These are phyloP conservation scores for Pisolithus tinctorius DNA, from an alignment of 768 basidiomycete species.

Conservation along the genomic window DNA sequence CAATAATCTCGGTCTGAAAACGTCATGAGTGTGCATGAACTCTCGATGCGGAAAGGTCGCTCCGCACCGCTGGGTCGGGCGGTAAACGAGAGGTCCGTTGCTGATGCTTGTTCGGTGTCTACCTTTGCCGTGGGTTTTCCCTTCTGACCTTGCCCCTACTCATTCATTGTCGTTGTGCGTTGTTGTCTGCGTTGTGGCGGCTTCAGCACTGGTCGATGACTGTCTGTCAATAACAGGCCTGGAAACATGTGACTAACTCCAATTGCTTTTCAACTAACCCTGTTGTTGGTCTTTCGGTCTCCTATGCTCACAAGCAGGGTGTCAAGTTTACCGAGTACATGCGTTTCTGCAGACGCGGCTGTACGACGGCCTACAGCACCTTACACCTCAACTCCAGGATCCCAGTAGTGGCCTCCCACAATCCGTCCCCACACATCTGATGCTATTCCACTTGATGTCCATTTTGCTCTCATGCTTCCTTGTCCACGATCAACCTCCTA, in stretches of 20 bases:
- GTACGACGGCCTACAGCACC: conserved; percentile 50
- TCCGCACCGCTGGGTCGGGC: conserved; percentile 14
- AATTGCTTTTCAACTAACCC: conserved; percentile 13
- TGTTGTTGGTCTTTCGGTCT: conserved; percentile 6
- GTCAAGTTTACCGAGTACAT: conserved; percentile 17
- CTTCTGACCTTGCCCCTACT: conserved; percentile 20
- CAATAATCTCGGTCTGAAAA: conserved; percentile 59
- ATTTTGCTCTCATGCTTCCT: conserved; percentile 10
- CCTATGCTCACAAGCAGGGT: neutral
- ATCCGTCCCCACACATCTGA: conserved; percentile 11
- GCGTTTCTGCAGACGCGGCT: conserved; percentile 51
- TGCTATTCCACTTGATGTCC: conserved; percentile 1
- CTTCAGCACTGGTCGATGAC: conserved; percentile 3
- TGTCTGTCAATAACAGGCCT: neutral
- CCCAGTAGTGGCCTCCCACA: conserved; percentile 12
- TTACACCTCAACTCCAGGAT: conserved; percentile 30
- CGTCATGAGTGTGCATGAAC: neutral
- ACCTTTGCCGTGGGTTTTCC: conserved; percentile 23
- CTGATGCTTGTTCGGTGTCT: conserved; percentile 21
- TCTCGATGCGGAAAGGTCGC: neutral
- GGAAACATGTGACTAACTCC: conserved; percentile 8
- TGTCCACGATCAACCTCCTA: conserved; percentile 30
- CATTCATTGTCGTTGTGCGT: conserved; percentile 23
- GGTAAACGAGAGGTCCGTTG: conserved; percentile 20
- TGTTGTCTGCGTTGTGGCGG: conserved; percentile 10